These are phyloP conservation scores for Saccharomyces kudriavzevii DNA, from an alignment of 805 yeast species.

Conservation along the genomic window DNA sequence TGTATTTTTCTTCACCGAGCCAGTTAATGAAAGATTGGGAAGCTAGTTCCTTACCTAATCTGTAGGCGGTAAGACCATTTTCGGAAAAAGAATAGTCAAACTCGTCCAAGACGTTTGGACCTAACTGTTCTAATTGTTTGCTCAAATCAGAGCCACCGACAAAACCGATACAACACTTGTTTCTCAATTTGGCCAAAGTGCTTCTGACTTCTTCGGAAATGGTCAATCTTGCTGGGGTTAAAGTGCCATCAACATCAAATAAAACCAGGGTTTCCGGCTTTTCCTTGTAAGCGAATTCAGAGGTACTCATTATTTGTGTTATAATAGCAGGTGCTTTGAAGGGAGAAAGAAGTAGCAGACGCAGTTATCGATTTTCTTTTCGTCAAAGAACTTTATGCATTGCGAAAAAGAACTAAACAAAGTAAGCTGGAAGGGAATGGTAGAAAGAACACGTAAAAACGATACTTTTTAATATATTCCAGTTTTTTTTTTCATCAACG, in stretches of 20 bases:
- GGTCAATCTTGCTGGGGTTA: conserved; percentile 89
- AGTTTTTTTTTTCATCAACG: not conserved
- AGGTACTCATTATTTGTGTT: conserved; percentile 13
- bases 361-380: not conserved
- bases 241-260: conserved; percentile 97
- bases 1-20: conserved; percentile 94
- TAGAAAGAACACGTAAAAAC: not conserved
- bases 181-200: conserved; percentile 65
- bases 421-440: not conserved
- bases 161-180: conserved; percentile 91
- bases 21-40: conserved; percentile 90
- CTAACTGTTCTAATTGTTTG: conserved; percentile 95
- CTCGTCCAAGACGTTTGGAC: conserved; percentile 62
- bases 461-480: not conserved
- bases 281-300: conserved; percentile 66
- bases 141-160: conserved; percentile 95
- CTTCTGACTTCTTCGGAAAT: conserved; percentile 71
- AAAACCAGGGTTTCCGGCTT: conserved; percentile 81
- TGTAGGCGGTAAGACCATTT: conserved; percentile 97
- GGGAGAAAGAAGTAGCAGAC: not conserved
- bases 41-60: conserved; percentile 77
- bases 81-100: conserved; percentile 96
- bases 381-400: not conserved
- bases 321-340: not conserved
- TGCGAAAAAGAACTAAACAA: not conserved